Evolutionary conservation across 371 early-diverging fungal genomes (phyloP).

Genomic region (Saksenaea oblongispora): DNA sequence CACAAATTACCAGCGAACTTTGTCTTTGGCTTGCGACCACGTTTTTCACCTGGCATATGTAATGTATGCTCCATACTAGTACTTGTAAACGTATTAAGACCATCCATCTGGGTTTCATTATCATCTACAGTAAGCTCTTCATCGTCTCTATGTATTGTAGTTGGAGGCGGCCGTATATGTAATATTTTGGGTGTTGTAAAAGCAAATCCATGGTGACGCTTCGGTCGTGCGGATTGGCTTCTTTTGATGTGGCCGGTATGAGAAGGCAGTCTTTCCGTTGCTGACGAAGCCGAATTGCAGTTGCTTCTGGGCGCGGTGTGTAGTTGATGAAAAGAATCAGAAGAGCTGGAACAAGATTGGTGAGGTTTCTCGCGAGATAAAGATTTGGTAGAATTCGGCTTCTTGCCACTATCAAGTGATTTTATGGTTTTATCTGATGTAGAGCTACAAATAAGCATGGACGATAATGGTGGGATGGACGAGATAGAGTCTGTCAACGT

Average conservation of each 20-base stretch:
- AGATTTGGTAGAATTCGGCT: background rate
- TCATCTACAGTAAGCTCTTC: background rate
- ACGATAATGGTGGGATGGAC: background rate
- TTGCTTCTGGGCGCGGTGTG: background rate
- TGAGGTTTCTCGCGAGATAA: background rate
- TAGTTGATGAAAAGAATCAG: too few relatives aligned
- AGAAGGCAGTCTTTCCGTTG: background rate
- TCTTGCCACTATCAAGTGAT: background rate
- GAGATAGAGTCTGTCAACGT: background rate
- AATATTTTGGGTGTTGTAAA: background rate
- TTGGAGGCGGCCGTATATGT: background rate
- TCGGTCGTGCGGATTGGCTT: background rate
- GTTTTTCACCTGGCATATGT: background rate
- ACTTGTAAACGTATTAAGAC: constrained; percentile 1
- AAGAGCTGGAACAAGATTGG: too few relatives aligned
- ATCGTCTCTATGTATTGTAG: background rate
- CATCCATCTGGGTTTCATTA: background rate
- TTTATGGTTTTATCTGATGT: background rate
- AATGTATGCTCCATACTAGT: constrained; percentile 1
- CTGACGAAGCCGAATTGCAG: background rate
- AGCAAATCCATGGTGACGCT: background rate
- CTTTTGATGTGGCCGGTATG: background rate
- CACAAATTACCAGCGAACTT: background rate
- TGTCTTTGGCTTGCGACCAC: background rate
- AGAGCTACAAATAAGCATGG: background rate